Base-by-base conservation (phyloP, 2,329 filamentous ascomycete genomes). In the Reticulascus tulasneorum region DNA sequence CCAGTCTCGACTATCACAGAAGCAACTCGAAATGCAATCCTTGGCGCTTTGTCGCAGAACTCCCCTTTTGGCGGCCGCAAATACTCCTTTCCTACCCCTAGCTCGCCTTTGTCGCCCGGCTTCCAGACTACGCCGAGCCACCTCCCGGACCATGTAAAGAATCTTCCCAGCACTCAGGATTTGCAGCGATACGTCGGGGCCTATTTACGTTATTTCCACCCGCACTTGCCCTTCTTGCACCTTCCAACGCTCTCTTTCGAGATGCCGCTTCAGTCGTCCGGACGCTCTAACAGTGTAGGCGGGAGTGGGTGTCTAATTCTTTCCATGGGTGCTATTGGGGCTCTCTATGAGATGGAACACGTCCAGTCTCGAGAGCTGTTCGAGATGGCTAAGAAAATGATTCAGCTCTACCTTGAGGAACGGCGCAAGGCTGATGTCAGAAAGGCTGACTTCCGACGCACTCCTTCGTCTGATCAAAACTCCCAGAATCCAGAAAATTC, bases 311-410 rank as follows among this genome's bases (percentile, higher is more conserved):
- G 91, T 58, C 70, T 94, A 38, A 82, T 93, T 42, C 71, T 94
- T 21, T 89, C 86, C 5, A 93, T 94, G 82, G 86, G 87, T 29
- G 86, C 88, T n/a, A 75, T 76, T 38, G 67, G 67, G 34, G 66
- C 67, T 23, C 69, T 96, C 24, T 96, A 95, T 62, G 91, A 96
- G 63, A 79, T 83, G 54, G 90, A 97, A 41, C 79, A 82, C 40
- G 71, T 73, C 19, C 77, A 84, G 37, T 94, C 90, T 17, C 85
- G 84, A 56, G 85, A 94, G 29, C 64, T 98, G 7, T 96, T 96
- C 53, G 87, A 94, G 49, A 84, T 89, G 55, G 86, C 90, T 31
- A 96, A 96, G 69, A 94, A 89, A 64, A 88, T 95, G 83, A 94
- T 97, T 39, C 83, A 91, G 46, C 72, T 90, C 43, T 95, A 95